Conservation (phyloP, 805 yeast genomes). For the Candida nanaspora region DNA sequence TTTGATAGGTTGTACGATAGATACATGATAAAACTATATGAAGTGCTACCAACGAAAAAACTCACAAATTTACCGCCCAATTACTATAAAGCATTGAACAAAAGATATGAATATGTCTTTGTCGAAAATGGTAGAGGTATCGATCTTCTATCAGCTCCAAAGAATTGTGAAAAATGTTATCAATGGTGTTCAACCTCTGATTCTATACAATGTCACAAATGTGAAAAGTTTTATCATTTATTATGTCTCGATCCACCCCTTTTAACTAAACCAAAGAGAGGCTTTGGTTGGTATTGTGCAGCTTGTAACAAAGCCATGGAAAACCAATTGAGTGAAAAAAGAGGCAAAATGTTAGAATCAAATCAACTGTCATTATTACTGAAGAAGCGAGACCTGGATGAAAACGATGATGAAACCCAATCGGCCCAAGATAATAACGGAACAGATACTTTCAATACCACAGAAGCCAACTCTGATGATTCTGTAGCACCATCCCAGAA, state of each 20-base stretch:
- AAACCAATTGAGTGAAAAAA: slow-evolving; percentile 27
- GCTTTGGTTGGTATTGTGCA: slow-evolving; percentile 89
- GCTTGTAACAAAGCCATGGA: slow-evolving; percentile 59
- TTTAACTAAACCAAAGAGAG: slow-evolving; percentile 70
- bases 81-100: slow-evolving; percentile 53
- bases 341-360: slow-evolving; percentile 27
- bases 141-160: slow-evolving; percentile 55
- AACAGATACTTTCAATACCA: slow-evolving; percentile 1
- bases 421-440: slow-evolving; percentile 1
- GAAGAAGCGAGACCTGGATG: background rate
- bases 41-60: slow-evolving; percentile 57
- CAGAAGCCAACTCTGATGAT: background rate
- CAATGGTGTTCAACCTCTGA: slow-evolving; percentile 78
- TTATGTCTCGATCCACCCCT: slow-evolving; percentile 83
- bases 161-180: slow-evolving; percentile 67
- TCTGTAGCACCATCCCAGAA: slow-evolving; percentile 3
- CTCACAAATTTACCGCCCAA: slow-evolving; percentile 53
- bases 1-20: slow-evolving; percentile 82
- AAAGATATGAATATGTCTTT: slow-evolving; percentile 67
- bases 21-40: slow-evolving; percentile 77
- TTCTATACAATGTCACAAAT: slow-evolving; percentile 74
- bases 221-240: slow-evolving; percentile 68
- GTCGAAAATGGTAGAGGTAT: slow-evolving; percentile 63
- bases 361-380: slow-evolving; percentile 8
- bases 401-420: background rate